These are phyloP conservation scores for Henningerozyma blattae DNA, from an alignment of 805 yeast genomes.

Conservation along the genomic window DNA sequence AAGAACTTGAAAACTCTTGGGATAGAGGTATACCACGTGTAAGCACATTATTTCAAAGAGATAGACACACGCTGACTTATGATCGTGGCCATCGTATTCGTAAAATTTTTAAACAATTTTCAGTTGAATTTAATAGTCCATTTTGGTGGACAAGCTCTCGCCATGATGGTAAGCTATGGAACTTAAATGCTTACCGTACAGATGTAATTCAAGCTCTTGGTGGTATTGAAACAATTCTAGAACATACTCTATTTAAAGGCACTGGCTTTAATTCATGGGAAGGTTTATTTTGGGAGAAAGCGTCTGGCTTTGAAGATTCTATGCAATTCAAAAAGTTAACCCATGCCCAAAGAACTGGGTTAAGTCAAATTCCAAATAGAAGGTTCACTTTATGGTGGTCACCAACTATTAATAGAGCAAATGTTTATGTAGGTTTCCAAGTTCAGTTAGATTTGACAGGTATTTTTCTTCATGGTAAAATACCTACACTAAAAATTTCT, in stretches of 20 bases:
- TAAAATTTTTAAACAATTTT: slow-evolving; percentile 62
- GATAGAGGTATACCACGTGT: slow-evolving; percentile 95
- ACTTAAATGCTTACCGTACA: slow-evolving; percentile 78
- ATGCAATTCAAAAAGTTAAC: slow-evolving; percentile 90
- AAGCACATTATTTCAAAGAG: slow-evolving; percentile 89
- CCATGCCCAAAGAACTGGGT: slow-evolving; percentile 94
- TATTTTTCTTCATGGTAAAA: slow-evolving; percentile 92
- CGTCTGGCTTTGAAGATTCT: slow-evolving; percentile 93
- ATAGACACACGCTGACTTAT: slow-evolving; percentile 84
- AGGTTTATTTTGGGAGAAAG: slow-evolving; percentile 97
- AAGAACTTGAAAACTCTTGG: slow-evolving; percentile 91
- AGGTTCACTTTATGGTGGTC: slow-evolving; percentile 99
- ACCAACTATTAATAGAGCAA: slow-evolving; percentile 95
- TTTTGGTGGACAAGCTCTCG: slow-evolving; percentile 94
- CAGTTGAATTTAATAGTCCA: slow-evolving; percentile 64
- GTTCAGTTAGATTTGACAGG: slow-evolving; percentile 96
- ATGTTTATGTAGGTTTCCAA: slow-evolving; percentile 93
- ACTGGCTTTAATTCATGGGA: slow-evolving; percentile 99
- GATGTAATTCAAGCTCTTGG: slow-evolving; percentile 97
- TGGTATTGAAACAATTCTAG: slow-evolving; percentile 91
- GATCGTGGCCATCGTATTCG: slow-evolving; percentile 89
- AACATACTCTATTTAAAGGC: slow-evolving; percentile 89
- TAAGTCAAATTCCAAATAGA: slow-evolving; percentile 94
- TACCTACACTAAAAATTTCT: slow-evolving; percentile 92
- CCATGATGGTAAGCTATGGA: slow-evolving; percentile 96